Evolutionary conservation across 805 yeast species (phyloP).

Genomic region (Ogataea neopini): DNA sequence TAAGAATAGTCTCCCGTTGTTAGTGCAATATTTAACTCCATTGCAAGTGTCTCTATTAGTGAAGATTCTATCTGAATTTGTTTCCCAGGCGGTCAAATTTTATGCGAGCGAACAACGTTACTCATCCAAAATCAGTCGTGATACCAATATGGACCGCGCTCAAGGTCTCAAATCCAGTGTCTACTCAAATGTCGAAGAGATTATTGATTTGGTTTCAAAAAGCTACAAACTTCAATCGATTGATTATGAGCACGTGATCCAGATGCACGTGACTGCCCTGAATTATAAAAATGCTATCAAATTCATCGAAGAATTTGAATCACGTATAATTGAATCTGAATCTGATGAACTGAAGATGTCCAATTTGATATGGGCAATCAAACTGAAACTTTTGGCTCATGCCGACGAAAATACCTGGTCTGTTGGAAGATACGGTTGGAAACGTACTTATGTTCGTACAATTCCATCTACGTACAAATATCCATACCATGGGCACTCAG

Average conservation of each 20-base stretch:
- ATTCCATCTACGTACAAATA: conserved; percentile 15
- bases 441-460: conserved; percentile 14
- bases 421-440: conserved; percentile 24
- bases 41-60: conserved; percentile 24
- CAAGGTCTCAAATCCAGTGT: conserved; percentile 8
- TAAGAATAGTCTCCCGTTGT: neutral
- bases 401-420: conserved; percentile 29
- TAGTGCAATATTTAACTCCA: conserved; percentile 10
- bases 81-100: conserved; percentile 9
- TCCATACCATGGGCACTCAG: conserved; percentile 15
- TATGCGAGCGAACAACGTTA: conserved; percentile 23
- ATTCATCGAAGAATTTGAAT: conserved; percentile 23
- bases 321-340: conserved; percentile 7
- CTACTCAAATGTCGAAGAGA: conserved; percentile 8
- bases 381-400: conserved; percentile 27
- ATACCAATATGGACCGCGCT: conserved; percentile 13
- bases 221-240: conserved; percentile 14
- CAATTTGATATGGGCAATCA: conserved; percentile 28
- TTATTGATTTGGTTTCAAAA: conserved; percentile 9
- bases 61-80: conserved; percentile 15
- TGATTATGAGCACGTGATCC: conserved; percentile 31
- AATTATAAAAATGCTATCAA: conserved; percentile 24
- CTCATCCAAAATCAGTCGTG: conserved; percentile 23
- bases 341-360: conserved; percentile 16
- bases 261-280: conserved; percentile 22